Evolutionary conservation across 208 protist species (phyloP).

Genomic region (Phytomonas sp.): DNA sequence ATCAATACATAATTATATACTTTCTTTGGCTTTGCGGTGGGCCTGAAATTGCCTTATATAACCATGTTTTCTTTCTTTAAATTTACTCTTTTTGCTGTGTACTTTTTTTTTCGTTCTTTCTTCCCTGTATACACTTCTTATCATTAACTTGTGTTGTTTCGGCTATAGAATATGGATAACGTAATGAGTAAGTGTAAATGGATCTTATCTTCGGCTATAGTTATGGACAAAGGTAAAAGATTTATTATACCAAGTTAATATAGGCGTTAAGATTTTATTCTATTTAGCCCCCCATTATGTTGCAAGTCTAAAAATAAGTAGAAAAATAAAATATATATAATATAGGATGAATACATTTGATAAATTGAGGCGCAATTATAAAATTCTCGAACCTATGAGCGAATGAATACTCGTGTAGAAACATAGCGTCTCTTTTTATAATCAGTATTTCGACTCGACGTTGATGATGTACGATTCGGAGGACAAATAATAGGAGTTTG

Average conservation of each 20-base stretch:
- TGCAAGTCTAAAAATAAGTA: constrained; percentile 4
- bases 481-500: too few species aligned
- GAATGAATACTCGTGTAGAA: background rate
- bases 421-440: background rate
- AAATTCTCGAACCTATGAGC: background rate
- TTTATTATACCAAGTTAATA: background rate
- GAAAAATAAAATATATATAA: background rate
- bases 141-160: background rate
- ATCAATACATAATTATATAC: background rate
- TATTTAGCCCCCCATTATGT: background rate
- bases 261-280: background rate
- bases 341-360: background rate
- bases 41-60: background rate
- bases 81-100: background rate
- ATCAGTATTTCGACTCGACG: background rate
- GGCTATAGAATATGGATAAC: background rate
- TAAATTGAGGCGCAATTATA: background rate
- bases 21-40: background rate
- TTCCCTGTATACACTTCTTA: constrained; percentile 7
- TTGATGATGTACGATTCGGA: background rate
- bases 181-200: background rate
- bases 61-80: background rate
- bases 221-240: background rate
- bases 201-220: background rate
- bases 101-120: background rate